Percentiles rank a stretch among this genome's conserved stretches.
Conservation (phyloP, 2,329 filamentous ascomycete species). For the Hymenoscyphus occultus region DNA sequence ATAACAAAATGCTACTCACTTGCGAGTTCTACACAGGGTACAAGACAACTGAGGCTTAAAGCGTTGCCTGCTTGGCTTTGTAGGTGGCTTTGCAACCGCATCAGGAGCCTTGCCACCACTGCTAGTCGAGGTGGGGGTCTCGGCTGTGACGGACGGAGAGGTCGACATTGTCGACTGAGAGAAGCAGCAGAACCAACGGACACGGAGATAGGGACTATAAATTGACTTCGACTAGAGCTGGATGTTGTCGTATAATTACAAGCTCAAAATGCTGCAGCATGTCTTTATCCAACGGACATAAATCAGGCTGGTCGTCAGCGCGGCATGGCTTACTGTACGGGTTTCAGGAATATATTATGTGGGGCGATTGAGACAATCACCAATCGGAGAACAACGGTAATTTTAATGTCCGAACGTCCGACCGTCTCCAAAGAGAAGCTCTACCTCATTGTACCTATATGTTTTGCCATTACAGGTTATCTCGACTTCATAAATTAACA, state of each 20-base stretch:
- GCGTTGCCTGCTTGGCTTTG: conserved; percentile 15
- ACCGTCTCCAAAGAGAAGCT: too few relatives aligned
- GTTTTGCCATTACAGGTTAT: too few relatives aligned
- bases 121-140: not conserved
- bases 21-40: conserved; percentile 30
- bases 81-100: conserved; percentile 4
- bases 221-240: not conserved
- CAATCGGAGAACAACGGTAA: not conserved
- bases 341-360: not conserved
- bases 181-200: not conserved
- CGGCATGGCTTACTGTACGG: not conserved
- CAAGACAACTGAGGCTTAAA: conserved; percentile 32
- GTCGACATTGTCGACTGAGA: not conserved
- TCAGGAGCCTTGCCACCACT: conserved; percentile 8
- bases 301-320: not conserved
- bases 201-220: not conserved
- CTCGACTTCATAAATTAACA: too few relatives aligned
- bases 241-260: not conserved
- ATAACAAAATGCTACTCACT: conserved; percentile 20
- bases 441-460: too few relatives aligned
- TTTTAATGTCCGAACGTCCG: not conserved
- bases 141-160: not conserved
- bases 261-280: not conserved
- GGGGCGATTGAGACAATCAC: not conserved
- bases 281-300: not conserved